phyloP scores from a whole-genome alignment of 257 asterid genomes.

The Salvia rosmarinus region DNA sequence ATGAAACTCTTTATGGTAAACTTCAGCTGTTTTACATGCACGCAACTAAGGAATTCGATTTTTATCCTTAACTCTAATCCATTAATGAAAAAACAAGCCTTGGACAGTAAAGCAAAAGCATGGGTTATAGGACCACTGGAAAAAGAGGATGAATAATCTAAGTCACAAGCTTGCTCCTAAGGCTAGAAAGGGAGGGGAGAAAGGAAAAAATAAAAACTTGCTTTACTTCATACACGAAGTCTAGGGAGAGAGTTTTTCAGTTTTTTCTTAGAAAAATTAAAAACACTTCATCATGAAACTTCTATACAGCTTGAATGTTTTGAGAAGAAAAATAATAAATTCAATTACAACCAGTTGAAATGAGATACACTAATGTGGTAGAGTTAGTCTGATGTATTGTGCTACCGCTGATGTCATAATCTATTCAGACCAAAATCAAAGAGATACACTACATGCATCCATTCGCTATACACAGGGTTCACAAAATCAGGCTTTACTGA shows the following conservation, averaged over 20 bases:
- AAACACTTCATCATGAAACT: not conserved
- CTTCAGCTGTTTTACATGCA: not conserved
- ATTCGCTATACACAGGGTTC: not conserved
- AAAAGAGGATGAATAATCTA: no score
- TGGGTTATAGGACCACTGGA: no score
- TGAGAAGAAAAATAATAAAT: not conserved
- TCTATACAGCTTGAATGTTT: not conserved
- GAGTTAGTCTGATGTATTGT: no score
- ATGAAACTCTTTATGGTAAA: not conserved
- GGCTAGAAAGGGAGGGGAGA: no score
- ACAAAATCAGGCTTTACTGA: not conserved
- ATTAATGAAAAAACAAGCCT: not conserved
- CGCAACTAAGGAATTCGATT: not conserved
- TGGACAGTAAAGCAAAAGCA: not conserved
- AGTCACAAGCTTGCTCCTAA: no score
- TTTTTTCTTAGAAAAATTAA: not conserved
- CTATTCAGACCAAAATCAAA: not conserved
- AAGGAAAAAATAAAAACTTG: not conserved
- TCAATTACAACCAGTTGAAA: not conserved
- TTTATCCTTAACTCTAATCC: not conserved
- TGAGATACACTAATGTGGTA: no score
- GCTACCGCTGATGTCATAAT: not conserved
- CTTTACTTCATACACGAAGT: no score
- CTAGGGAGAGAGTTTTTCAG: no score
- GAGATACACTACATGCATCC: not conserved